A percentile compares a stretch with the other conserved stretches of the same genome.
Conservation (phyloP, 441 rosid genomes). For the Euphorbia schlechtendalii region DNA sequence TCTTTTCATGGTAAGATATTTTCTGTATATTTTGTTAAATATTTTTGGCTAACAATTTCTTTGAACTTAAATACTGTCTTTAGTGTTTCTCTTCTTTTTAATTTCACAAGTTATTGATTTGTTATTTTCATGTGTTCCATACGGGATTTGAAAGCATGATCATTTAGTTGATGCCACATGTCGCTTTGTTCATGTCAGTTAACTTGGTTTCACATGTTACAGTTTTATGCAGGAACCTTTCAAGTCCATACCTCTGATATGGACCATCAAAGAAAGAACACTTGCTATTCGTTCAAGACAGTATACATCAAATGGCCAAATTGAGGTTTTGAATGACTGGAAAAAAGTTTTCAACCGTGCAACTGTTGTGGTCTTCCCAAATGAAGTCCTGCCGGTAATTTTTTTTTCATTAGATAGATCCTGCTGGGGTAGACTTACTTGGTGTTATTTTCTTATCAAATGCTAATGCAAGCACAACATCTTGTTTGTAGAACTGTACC, state of each 20-base stretch:
- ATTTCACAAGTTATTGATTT: neutral
- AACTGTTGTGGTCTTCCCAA: slow-evolving; percentile 79
- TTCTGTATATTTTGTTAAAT: neutral
- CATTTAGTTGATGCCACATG: neutral
- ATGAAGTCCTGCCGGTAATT: slow-evolving; percentile 71
- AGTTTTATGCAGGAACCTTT: slow-evolving; percentile 97
- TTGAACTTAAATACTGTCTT: neutral
- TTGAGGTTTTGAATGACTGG: slow-evolving; percentile 70
- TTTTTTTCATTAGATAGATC: neutral
- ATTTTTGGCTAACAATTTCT: neutral
- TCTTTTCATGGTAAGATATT: slow-evolving; percentile 54
- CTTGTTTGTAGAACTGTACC: neutral
- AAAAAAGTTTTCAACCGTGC: slow-evolving; percentile 72
- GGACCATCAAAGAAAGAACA: slow-evolving; percentile 64
- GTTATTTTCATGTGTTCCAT: neutral
- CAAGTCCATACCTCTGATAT: slow-evolving; percentile 79
- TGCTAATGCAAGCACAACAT: neutral
- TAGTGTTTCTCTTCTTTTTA: neutral
- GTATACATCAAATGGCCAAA: slow-evolving; percentile 57
- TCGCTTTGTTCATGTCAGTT: slow-evolving; percentile 24
- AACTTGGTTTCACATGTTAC: slow-evolving; percentile 42
- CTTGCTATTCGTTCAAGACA: slow-evolving; percentile 62
- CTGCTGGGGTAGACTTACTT: no score
- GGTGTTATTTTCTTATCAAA: no score
- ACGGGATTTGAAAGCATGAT: neutral